Conservation (phyloP, 176 grass and related monocot species). For the Eremochloa ophiuroides region DNA sequence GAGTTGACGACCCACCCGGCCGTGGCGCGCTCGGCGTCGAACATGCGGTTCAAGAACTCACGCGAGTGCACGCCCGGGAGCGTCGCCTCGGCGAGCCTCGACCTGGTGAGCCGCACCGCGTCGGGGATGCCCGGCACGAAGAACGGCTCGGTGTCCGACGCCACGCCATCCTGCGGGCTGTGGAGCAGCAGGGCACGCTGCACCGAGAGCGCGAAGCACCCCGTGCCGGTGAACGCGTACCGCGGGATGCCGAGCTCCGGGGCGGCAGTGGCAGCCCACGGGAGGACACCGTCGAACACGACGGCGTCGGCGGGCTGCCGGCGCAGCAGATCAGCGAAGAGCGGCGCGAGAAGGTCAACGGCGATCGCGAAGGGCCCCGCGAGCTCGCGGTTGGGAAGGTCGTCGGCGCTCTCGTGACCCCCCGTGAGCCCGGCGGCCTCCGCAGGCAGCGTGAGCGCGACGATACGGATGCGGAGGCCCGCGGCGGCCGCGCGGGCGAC, state of each 20-base stretch:
- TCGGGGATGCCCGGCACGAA: slow-evolving; percentile 49
- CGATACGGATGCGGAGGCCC: slow-evolving; percentile 26
- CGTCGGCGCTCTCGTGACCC: slow-evolving; percentile 48
- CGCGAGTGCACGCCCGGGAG: slow-evolving; percentile 31
- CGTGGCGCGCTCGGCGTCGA: slow-evolving; percentile 46
- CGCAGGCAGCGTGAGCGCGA: slow-evolving; percentile 22
- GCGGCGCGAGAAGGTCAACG: slow-evolving; percentile 52
- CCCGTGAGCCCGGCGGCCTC: slow-evolving; percentile 28
- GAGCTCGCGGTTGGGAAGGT: slow-evolving; percentile 44
- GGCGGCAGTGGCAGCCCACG: slow-evolving; percentile 48
- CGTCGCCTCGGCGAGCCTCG: slow-evolving; percentile 55
- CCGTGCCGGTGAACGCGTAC: slow-evolving; percentile 57
- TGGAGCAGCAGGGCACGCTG: slow-evolving; percentile 44
- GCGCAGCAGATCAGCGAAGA: slow-evolving; percentile 36
- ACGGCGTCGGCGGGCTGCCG: slow-evolving; percentile 38
- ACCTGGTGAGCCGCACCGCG: slow-evolving; percentile 39
- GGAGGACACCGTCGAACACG: slow-evolving; percentile 59
- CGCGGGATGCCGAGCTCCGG: slow-evolving; percentile 44
- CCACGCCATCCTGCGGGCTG: slow-evolving; percentile 21
- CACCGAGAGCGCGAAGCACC: slow-evolving; percentile 66
- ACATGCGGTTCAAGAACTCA: slow-evolving; percentile 47
- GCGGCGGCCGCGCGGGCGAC: slow-evolving; percentile 30
- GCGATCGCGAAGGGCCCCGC: slow-evolving; percentile 39
- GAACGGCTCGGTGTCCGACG: slow-evolving; percentile 44
- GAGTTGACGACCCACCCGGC: slow-evolving; percentile 68